Evolutionary conservation across 371 early-diverging fungal species (phyloP).

Genomic region (Capillidium rhysosporum): DNA sequence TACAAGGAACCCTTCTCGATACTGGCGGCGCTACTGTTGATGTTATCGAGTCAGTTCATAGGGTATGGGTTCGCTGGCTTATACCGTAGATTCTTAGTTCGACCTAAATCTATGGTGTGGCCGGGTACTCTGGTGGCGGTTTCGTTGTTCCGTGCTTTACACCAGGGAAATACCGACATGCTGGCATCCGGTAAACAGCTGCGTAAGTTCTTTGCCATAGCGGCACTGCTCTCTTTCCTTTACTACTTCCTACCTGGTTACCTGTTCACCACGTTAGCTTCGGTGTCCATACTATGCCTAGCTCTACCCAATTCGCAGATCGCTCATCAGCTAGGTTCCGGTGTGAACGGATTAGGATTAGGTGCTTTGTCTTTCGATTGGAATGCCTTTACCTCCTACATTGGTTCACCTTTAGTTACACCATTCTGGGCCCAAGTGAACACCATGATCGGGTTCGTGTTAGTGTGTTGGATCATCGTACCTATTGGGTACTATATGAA

Average conservation of each 20-base stretch:
- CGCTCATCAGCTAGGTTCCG: constrained; percentile 36
- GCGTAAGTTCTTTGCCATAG: background rate
- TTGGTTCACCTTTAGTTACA: constrained; percentile 45
- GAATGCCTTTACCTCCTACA: constrained; percentile 40
- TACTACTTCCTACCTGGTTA: constrained; percentile 66
- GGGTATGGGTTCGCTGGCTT: constrained; percentile 77
- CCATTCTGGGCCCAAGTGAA: constrained; percentile 55
- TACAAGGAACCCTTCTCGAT: constrained; percentile 40
- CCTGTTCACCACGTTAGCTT: constrained; percentile 41
- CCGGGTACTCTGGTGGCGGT: constrained; percentile 52
- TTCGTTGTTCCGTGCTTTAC: constrained; percentile 53
- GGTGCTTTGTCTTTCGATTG: constrained; percentile 51
- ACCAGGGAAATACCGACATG: constrained; percentile 17
- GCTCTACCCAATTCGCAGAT: constrained; percentile 30
- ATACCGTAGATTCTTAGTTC: constrained; percentile 49
- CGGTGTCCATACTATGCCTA: constrained; percentile 55
- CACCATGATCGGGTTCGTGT: constrained; percentile 37
- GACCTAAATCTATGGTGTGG: constrained; percentile 74
- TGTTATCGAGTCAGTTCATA: constrained; percentile 44
- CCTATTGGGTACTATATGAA: constrained; percentile 50
- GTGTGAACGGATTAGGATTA: constrained; percentile 40
- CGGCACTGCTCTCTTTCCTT: background rate
- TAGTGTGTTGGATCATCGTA: constrained; percentile 51
- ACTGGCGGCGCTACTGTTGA: constrained; percentile 32
- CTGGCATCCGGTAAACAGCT: background rate